phyloP scores from a whole-genome alignment of 1,139 yeast genomes.

The Pichia sp. region DNA sequence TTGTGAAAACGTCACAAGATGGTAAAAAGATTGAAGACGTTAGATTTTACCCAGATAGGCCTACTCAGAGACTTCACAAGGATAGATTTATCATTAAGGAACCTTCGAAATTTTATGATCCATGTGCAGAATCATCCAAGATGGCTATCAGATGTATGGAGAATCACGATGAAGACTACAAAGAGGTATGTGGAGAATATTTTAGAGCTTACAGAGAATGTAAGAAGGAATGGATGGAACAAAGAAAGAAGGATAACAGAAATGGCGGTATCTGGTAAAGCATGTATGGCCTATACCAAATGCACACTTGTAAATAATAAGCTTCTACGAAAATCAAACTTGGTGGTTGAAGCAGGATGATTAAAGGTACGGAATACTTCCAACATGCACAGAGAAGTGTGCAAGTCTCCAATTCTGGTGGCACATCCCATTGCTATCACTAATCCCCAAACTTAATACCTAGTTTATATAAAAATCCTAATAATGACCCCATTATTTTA shows the following conservation, averaged over 20 bases:
- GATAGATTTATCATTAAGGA: conserved; percentile 58
- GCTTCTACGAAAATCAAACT: too few relatives aligned
- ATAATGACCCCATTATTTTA: conserved; percentile 3
- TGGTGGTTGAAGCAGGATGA: too few relatives aligned
- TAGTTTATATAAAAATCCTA: background rate
- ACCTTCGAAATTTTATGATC: conserved; percentile 83
- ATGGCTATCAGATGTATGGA: conserved; percentile 82
- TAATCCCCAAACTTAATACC: too few relatives aligned
- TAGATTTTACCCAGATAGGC: conserved; percentile 81
- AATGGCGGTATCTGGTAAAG: conserved; percentile 27
- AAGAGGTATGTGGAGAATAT: conserved; percentile 71
- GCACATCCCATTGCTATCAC: too few relatives aligned
- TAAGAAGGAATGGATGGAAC: conserved; percentile 61
- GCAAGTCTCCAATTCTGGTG: too few relatives aligned
- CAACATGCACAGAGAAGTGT: too few relatives aligned
- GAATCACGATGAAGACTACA: conserved; percentile 55
- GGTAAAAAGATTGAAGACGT: conserved; percentile 37
- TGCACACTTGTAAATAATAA: too few relatives aligned
- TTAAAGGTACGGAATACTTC: too few relatives aligned
- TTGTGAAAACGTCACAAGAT: conserved; percentile 43
- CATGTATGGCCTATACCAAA: too few relatives aligned
- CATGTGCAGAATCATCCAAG: conserved; percentile 83
- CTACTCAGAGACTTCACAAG: conserved; percentile 54
- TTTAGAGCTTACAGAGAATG: conserved; percentile 93
- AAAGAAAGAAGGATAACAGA: conserved; percentile 22